Base-by-base conservation (phyloP, 2,329 filamentous ascomycete genomes). In the Xylariaceae sp. region DNA sequence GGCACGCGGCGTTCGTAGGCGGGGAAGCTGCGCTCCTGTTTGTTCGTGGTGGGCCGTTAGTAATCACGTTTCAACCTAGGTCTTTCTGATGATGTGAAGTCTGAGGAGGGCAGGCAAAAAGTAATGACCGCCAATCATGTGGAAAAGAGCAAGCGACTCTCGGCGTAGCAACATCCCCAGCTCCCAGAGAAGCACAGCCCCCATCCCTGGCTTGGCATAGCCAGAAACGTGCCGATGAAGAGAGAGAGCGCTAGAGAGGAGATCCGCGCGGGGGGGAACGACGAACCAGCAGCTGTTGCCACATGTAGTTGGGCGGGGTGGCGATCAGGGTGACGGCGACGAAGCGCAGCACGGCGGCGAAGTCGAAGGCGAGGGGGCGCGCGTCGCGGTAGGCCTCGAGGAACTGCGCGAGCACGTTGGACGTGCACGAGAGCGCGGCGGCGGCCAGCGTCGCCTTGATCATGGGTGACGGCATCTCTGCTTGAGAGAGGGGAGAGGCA, bases 231-330 rank as follows among this genome's bases (percentile, higher is more conserved):
- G n/a, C n/a, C n/a, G n/a, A n/a, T n/a, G n/a, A n/a, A n/a, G n/a
- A n/a, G n/a, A n/a, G n/a, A n/a, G n/a, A n/a, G n/a, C n/a, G n/a
- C n/a, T n/a, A n/a, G n/a, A n/a, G n/a, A n/a, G n/a, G n/a, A n/a
- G n/a, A n/a, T n/a, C n/a, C n/a, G n/a, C n/a, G n/a, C n/a, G n/a
- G n/a, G n/a, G n/a, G n/a, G n/a, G n/a, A n/a, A n/a, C n/a, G n/a
- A n/a, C n/a, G n/a, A n/a, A n/a, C n/a, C 19, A 77, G 62, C 19
- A 63, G 63, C 35, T 68, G 63, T 44, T 77, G 71, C 73, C 74
- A 78, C 35, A 70, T 55, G 45, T 71, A 76, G 42, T 74, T 75
- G 32, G 73, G 65, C 5, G 74, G 74, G 2, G 71, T 64, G 4
- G 67, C 68, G 26, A 77, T 53, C 35, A 77, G 52, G 3, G 70